These are phyloP conservation scores for Leccinum pallidistipes DNA, from an alignment of 1,284 basidiomycete genomes.

Conservation along the genomic window DNA sequence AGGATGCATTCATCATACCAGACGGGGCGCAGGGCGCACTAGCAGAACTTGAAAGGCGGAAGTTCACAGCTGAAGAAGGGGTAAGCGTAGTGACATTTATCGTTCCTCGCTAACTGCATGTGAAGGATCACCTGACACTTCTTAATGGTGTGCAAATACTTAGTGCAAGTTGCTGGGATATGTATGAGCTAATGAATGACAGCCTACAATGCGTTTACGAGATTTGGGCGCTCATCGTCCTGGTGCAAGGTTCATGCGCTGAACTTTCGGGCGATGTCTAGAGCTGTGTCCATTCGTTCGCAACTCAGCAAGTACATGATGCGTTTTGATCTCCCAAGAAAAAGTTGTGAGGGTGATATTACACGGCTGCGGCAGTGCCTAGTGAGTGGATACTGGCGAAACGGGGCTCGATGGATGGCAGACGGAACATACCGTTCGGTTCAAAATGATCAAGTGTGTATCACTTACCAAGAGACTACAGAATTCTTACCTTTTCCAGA, in stretches of 20 bases:
- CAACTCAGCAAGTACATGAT: constrained; percentile 94
- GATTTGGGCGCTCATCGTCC: constrained; percentile 76
- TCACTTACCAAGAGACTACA: background rate
- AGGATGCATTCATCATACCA: constrained; percentile 88
- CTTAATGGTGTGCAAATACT: constrained; percentile 67
- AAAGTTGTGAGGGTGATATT: constrained; percentile 85
- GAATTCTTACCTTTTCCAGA: constrained; percentile 41
- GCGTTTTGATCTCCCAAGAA: constrained; percentile 75
- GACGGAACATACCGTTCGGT: constrained; percentile 90
- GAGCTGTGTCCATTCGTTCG: constrained; percentile 88
- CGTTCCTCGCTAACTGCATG: constrained; percentile 9
- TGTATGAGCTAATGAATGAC: constrained; percentile 19
- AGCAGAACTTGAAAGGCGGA: constrained; percentile 87
- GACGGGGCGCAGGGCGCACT: constrained; percentile 83
- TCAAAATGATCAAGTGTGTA: constrained; percentile 72
- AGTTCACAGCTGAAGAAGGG: constrained; percentile 97
- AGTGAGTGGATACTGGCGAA: constrained; percentile 91
- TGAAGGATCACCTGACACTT: constrained; percentile 88
- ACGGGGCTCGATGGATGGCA: constrained; percentile 85
- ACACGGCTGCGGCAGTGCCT: constrained; percentile 81
- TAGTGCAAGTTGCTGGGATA: background rate
- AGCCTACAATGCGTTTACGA: constrained; percentile 92
- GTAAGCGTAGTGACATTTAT: constrained; percentile 42
- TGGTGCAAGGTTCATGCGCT: constrained; percentile 95
- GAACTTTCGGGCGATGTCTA: constrained; percentile 89